These are phyloP conservation scores for Plasmodium falciparum DNA, from an alignment of 169 alveolate species.

Conservation along the genomic window DNA sequence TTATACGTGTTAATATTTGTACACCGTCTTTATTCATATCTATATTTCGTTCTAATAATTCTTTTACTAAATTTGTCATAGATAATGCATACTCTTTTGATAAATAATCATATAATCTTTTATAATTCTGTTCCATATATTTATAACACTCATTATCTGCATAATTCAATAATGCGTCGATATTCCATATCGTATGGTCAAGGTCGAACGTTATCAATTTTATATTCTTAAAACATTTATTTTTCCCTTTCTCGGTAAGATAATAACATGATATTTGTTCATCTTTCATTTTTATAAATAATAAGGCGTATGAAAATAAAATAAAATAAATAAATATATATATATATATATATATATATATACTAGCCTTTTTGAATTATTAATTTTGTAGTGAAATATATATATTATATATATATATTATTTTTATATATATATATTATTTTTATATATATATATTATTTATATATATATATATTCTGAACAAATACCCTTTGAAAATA, in stretches of 20 bases:
- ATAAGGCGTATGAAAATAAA: not conserved
- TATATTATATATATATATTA: too few species aligned
- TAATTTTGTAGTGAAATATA: too few species aligned
- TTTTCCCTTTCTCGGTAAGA: conserved; percentile 47
- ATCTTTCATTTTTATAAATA: conserved; percentile 5
- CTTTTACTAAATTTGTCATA: conserved; percentile 28
- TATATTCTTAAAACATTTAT: conserved; percentile 37
- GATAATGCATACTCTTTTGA: conserved; percentile 36
- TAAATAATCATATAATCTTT: conserved; percentile 47
- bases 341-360: too few species aligned
- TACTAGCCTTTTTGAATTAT: too few species aligned
- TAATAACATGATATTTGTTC: conserved; percentile 23
- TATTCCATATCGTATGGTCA: conserved; percentile 72
- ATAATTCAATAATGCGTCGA: conserved; percentile 45
- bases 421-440: too few species aligned
- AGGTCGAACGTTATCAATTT: conserved; percentile 61
- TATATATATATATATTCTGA: too few species aligned
- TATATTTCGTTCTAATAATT: conserved; percentile 25
- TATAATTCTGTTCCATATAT: conserved; percentile 51
- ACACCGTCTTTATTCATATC: conserved; percentile 20
- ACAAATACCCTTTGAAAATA: too few species aligned
- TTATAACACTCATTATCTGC: conserved; percentile 69
- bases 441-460: too few species aligned
- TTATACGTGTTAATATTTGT: conserved; percentile 30
- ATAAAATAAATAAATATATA: not conserved